Conservation (phyloP, 2,329 filamentous ascomycete species). For the Rasamsonia emersonii region DNA sequence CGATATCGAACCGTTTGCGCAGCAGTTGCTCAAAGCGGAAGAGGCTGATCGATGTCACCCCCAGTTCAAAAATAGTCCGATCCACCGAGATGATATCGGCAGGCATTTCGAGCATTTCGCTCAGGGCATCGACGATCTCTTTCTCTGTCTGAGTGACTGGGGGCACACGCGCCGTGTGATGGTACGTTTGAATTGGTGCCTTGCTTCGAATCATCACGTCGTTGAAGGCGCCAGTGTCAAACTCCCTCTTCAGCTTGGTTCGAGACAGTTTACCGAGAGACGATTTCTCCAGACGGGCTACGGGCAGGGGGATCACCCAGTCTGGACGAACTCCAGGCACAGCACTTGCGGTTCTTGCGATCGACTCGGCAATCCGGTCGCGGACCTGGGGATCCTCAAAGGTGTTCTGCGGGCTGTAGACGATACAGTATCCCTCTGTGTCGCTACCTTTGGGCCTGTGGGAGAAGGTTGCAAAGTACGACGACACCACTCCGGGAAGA, state of each 20-base stretch:
- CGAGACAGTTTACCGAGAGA: constrained; percentile 35
- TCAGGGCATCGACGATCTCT: constrained; percentile 30
- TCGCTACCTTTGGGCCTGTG: constrained; percentile 13
- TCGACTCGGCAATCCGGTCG: constrained; percentile 14
- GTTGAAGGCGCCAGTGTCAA: constrained; percentile 20
- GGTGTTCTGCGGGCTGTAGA: constrained; percentile 23
- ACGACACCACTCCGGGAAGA: constrained; percentile 15
- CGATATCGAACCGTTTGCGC: constrained; percentile 1
- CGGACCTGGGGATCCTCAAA: constrained; percentile 15
- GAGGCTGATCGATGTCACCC: constrained; percentile 30
- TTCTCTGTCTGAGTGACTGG: constrained; percentile 1
- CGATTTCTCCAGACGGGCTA: constrained; percentile 22
- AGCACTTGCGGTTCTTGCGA: constrained; percentile 14
- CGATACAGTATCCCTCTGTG: constrained; percentile 29
- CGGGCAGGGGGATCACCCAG: constrained; percentile 18
- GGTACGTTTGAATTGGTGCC: constrained; percentile 8
- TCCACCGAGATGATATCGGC: constrained; percentile 10
- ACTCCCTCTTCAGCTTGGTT: constrained; percentile 21
- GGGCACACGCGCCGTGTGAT: not conserved
- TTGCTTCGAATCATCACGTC: constrained; percentile 9
- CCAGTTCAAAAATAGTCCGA: constrained; percentile 22
- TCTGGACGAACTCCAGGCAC: constrained; percentile 15
- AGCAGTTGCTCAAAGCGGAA: constrained; percentile 2
- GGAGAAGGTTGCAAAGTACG: constrained; percentile 30
- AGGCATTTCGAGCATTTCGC: constrained; percentile 17